Base-by-base conservation (phyloP, 495 filamentous ascomycete species). In the Penicillium herquei region DNA sequence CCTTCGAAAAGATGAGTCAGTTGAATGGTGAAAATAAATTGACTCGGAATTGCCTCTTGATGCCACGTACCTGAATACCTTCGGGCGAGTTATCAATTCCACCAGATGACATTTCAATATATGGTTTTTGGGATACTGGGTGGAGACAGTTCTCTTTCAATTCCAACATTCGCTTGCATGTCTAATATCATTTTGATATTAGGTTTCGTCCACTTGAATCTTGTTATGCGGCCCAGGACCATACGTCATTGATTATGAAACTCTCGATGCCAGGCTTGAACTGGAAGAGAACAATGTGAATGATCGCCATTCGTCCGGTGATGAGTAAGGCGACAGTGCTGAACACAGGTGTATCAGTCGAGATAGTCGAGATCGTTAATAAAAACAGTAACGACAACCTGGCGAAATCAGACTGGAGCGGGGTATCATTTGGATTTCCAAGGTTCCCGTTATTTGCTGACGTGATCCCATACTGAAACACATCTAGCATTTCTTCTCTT, bases 1-100 rank as follows among this genome's bases (percentile, higher is more conserved):
- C 50, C 64, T 68, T 30, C 13, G 48, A 37, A 12, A 39, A 40
- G 3, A 31, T 45, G 6, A 13, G 43, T 21, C 7, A 41, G 14
- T n/a, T 41, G 35, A 39, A n/a, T n/a, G n/a, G n/a, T n/a, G n/a
- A n/a, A n/a, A n/a, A n/a, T n/a, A n/a, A n/a, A n/a, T n/a, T 13
- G 7, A 7, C 39, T 17, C 7, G 14, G 39, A 2, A 10, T 16
- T 41, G 11, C 14, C 7, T 41, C 42, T 37, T 46, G 26, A 49
- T 3, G 18, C n/a, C 18, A 51, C 64, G 51, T 73, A 90, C 87
- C 68, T 87, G 80, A 11, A 78, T 67, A 6, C 82, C 86, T 67
- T 90, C 87, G 0, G 70, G 69, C 1, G 84, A 88, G 62, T 85
- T 87, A 57, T 91, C 82, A 48, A 63, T 68, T 0, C 88, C 87